A percentile compares a stretch with the other conserved stretches of the same genome.
These are phyloP conservation scores for Psilocybe cyanescens DNA, from an alignment of 768 basidiomycete genomes.

Conservation along the genomic window DNA sequence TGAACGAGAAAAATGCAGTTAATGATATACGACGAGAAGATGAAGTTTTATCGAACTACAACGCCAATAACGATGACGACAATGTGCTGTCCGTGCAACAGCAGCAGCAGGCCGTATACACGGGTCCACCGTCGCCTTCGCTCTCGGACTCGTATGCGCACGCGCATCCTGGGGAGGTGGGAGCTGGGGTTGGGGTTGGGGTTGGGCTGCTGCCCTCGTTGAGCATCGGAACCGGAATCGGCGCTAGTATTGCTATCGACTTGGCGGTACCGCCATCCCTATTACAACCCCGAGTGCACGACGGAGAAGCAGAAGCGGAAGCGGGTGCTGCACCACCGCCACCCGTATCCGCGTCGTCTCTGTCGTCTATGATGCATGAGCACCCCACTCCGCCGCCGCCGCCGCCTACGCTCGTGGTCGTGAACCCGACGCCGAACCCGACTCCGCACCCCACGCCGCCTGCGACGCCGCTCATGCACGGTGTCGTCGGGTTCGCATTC, in stretches of 20 bases:
- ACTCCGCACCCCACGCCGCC: constrained; percentile 83
- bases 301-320: neutral
- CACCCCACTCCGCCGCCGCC: neutral
- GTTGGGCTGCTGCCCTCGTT: constrained; percentile 13
- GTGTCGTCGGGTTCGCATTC: constrained; percentile 11
- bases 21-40: too few species aligned
- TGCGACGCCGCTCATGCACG: constrained; percentile 56
- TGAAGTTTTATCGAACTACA: too few species aligned
- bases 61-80: too few species aligned
- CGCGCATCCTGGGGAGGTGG: constrained; percentile 23
- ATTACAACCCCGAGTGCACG: neutral
- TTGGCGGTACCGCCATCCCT: neutral
- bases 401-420: constrained; percentile 62
- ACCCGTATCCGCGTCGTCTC: neutral
- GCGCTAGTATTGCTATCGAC: neutral
- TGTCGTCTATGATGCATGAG: neutral
- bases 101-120: neutral
- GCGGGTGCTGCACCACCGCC: neutral
- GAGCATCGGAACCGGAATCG: neutral
- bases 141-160: constrained; percentile 20
- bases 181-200: constrained; percentile 3
- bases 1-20: too few species aligned
- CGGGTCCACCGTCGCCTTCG: constrained; percentile 24
- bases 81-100: neutral
- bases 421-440: constrained; percentile 78